phyloP scores from a whole-genome alignment of 495 filamentous ascomycete species.

The Hypoxylon trugodes region DNA sequence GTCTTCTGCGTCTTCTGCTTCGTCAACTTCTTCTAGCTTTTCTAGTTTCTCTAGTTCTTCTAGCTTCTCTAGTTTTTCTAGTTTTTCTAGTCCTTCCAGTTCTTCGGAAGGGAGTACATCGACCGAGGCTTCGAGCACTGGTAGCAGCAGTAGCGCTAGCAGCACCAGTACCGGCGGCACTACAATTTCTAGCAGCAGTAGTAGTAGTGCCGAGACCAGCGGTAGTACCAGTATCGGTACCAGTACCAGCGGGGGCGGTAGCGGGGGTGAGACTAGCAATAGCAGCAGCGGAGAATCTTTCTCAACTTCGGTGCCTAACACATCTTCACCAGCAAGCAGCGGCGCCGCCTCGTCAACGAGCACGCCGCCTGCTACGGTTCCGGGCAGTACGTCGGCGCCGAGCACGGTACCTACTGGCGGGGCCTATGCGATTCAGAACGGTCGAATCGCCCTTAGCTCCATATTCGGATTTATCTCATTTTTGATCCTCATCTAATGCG shows the following conservation, averaged over 20 bases:
- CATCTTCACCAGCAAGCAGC: conserved; percentile 8
- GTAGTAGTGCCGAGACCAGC: background rate
- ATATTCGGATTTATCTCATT: conserved; percentile 21
- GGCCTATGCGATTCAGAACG: background rate
- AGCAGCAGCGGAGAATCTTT: conserved; percentile 13
- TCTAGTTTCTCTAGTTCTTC: background rate
- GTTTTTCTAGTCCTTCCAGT: conserved; percentile 3
- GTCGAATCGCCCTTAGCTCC: conserved; percentile 4
- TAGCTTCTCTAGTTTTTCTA: background rate
- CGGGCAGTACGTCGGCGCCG: conserved; percentile 10
- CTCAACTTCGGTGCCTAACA: conserved; percentile 5
- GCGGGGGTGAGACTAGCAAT: too few relatives aligned
- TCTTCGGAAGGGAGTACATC: conserved; percentile 5
- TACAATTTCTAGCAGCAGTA: background rate
- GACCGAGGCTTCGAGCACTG: conserved; percentile 10
- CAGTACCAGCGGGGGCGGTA: too few relatives aligned
- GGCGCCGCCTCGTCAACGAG: conserved; percentile 2
- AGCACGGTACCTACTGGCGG: conserved; percentile 24
- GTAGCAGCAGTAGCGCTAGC: background rate
- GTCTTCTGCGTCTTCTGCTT: conserved; percentile 19
- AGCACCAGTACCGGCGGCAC: background rate
- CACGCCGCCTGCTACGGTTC: conserved; percentile 19
- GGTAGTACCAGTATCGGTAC: background rate
- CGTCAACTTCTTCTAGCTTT: conserved; percentile 13
- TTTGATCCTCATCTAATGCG: conserved; percentile 24